These are phyloP conservation scores for Nemophila menziesii DNA, from an alignment of 257 asterid species.

Conservation along the genomic window DNA sequence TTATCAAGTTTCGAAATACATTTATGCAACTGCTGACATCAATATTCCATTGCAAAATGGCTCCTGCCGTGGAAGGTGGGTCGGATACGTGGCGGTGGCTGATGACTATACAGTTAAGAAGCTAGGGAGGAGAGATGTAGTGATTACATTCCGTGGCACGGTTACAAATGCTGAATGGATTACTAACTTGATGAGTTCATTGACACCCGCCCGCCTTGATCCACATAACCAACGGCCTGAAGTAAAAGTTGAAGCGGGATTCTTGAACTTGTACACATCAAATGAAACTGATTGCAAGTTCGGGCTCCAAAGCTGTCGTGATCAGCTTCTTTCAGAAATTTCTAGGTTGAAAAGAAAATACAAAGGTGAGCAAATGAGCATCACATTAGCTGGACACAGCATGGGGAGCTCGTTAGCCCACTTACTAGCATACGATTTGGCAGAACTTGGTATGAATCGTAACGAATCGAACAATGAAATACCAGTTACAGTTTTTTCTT, in stretches of 20 bases:
- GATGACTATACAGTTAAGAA: constrained; percentile 16
- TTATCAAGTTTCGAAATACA: constrained; percentile 43
- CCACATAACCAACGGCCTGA: constrained; percentile 36
- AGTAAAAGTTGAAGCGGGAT: constrained; percentile 54
- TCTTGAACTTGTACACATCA: constrained; percentile 43
- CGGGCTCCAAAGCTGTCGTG: constrained; percentile 52
- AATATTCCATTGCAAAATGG: constrained; percentile 19
- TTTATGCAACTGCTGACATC: constrained; percentile 46
- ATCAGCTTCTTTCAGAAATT: constrained; percentile 52
- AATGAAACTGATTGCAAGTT: constrained; percentile 24
- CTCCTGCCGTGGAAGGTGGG: constrained; percentile 30
- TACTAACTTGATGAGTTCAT: constrained; percentile 49
- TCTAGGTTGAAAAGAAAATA: constrained; percentile 29
- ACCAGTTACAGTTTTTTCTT: constrained; percentile 52
- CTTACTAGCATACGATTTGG: constrained; percentile 39
- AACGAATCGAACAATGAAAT: constrained; percentile 1
- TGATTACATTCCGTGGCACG: constrained; percentile 51
- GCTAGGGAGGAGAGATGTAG: constrained; percentile 47
- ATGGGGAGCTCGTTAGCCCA: constrained; percentile 67
- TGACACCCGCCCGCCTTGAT: constrained; percentile 41
- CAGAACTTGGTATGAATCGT: constrained; percentile 44
- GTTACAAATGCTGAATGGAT: constrained; percentile 48
- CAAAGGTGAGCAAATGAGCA: constrained; percentile 36
- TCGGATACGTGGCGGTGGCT: constrained; percentile 47
- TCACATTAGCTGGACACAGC: constrained; percentile 52